A percentile compares a stretch with the other conserved stretches of the same genome.
Evolutionary conservation across 1,284 basidiomycete species (phyloP).

Genomic region (Rhodotorula mucilaginosa): DNA sequence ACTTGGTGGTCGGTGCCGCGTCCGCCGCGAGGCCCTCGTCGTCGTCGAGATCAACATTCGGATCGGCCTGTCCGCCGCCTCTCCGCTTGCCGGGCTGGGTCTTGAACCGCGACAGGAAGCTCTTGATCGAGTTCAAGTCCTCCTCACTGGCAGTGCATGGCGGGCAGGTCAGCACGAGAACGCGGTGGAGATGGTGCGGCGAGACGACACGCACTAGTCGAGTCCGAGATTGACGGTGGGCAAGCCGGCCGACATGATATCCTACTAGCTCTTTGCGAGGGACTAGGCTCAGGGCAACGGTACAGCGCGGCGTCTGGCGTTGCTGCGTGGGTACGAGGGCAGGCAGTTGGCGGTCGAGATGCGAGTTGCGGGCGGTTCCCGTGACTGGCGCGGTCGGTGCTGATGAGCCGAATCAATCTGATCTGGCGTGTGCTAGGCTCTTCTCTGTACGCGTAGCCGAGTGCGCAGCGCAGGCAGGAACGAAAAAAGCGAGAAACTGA

Average conservation of each 20-base stretch:
- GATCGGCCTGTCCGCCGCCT: slow-evolving; percentile 52
- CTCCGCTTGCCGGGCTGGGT: slow-evolving; percentile 37
- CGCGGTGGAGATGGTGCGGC: slow-evolving; percentile 13
- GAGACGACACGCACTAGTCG: slow-evolving; percentile 52
- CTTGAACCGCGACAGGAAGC: slow-evolving; percentile 65
- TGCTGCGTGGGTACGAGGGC: neutral
- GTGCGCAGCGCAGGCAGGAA: no score
- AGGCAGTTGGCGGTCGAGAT: neutral
- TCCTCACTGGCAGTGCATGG: slow-evolving; percentile 54
- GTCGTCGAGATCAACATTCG: slow-evolving; percentile 64
- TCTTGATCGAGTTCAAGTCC: slow-evolving; percentile 60
- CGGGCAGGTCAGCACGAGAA: neutral
- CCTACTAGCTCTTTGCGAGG: neutral
- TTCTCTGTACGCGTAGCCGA: no score
- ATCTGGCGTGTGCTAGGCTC: no score
- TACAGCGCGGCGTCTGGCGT: neutral
- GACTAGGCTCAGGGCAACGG: no score
- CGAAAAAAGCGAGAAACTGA: no score
- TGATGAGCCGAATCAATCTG: neutral
- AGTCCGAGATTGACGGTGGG: slow-evolving; percentile 57
- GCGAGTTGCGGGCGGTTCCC: no score
- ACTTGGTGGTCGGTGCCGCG: slow-evolving; percentile 61
- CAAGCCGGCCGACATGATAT: slow-evolving; percentile 47
- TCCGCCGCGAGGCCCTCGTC: slow-evolving; percentile 49
- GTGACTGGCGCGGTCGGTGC: neutral